Percentiles rank a stretch among this genome's conserved stretches.
Evolutionary conservation across 2,329 filamentous ascomycete species (phyloP).

Genomic region (Nigrospora sphaerica): DNA sequence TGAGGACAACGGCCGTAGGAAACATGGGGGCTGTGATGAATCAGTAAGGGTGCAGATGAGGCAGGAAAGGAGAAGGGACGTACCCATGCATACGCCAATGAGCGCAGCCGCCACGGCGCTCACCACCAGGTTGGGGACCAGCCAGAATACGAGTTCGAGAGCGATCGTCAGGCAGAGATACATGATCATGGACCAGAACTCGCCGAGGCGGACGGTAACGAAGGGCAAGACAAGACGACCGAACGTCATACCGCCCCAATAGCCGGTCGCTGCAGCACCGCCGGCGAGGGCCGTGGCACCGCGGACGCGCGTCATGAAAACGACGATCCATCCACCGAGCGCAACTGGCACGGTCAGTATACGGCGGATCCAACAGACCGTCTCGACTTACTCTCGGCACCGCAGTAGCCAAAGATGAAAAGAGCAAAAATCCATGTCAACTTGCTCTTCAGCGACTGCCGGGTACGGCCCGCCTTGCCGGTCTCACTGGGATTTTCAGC

Average conservation of each 20-base stretch:
- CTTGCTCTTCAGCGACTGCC: constrained; percentile 19
- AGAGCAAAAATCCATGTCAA: constrained; percentile 64
- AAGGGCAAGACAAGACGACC: constrained; percentile 67
- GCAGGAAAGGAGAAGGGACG: too few relatives aligned
- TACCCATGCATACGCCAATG: constrained; percentile 70
- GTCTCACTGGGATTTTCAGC: constrained; percentile 45
- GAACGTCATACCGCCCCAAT: constrained; percentile 73
- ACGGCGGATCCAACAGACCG: too few relatives aligned
- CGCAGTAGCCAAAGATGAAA: constrained; percentile 72
- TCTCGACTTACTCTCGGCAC: constrained; percentile 23
- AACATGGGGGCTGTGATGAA: constrained; percentile 48
- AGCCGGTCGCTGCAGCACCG: constrained; percentile 70
- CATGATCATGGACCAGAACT: constrained; percentile 55
- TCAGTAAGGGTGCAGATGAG: too few relatives aligned
- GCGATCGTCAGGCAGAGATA: constrained; percentile 61
- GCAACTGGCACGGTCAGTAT: constrained; percentile 52
- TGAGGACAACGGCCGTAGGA: constrained; percentile 62
- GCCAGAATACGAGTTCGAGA: constrained; percentile 71
- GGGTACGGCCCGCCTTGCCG: constrained; percentile 14
- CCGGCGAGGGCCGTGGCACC: constrained; percentile 58
- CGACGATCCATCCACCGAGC: constrained; percentile 75
- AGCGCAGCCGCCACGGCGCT: constrained; percentile 65
- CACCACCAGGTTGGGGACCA: constrained; percentile 70
- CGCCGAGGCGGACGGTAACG: constrained; percentile 63
- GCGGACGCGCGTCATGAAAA: constrained; percentile 74